These are phyloP conservation scores for Blastobotrys americana DNA, from an alignment of 805 yeast species.

Conservation along the genomic window DNA sequence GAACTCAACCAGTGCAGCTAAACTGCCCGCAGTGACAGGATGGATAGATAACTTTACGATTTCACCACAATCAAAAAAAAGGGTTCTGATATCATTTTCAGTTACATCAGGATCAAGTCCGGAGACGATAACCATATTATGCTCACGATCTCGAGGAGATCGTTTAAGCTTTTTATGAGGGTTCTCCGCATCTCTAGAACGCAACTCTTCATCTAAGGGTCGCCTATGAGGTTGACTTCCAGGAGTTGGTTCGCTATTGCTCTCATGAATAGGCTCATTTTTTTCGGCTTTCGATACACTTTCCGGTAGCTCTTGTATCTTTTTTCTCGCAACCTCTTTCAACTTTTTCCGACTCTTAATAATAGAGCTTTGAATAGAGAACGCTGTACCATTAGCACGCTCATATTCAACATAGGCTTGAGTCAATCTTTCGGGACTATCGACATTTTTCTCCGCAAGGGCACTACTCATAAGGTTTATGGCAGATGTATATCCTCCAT, in stretches of 20 bases:
- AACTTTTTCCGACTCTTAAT: slow-evolving; percentile 1
- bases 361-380: slow-evolving; percentile 23
- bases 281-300: not conserved
- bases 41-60: slow-evolving; percentile 33
- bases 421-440: slow-evolving; percentile 44
- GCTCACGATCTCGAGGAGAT: slow-evolving; percentile 48
- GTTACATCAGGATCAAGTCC: slow-evolving; percentile 39
- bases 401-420: slow-evolving; percentile 40
- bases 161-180: slow-evolving; percentile 12
- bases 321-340: slow-evolving; percentile 4
- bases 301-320: not conserved
- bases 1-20: slow-evolving; percentile 54
- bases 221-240: not conserved
- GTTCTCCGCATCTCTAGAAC: slow-evolving; percentile 9
- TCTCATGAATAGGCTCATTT: not conserved
- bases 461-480: slow-evolving; percentile 32
- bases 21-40: slow-evolving; percentile 9
- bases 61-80: slow-evolving; percentile 58
- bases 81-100: slow-evolving; percentile 34
- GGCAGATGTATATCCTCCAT: slow-evolving; percentile 26
- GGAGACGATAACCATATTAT: slow-evolving; percentile 46
- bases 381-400: slow-evolving; percentile 30
- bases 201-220: not conserved
- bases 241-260: not conserved
- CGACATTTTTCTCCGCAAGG: slow-evolving; percentile 29